A percentile compares a stretch with the other conserved stretches of the same genome.
Conservation (phyloP, 352 stramenopile species). For the Phytophthora foliorum region DNA sequence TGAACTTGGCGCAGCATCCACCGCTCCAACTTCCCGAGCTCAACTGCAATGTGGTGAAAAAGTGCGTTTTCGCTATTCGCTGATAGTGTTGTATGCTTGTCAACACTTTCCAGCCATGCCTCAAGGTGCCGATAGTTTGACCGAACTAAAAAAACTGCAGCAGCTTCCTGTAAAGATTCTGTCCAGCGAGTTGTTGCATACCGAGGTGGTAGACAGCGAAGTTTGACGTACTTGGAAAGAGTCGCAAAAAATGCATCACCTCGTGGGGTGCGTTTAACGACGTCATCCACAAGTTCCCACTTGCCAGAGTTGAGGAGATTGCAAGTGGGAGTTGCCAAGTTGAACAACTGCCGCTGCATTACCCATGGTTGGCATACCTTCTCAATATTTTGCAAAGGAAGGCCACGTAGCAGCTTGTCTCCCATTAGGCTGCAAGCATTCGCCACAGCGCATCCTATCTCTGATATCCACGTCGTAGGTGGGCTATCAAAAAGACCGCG, state of each 20-base stretch:
- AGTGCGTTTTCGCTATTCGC: slow-evolving; percentile 16
- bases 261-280: slow-evolving; percentile 27
- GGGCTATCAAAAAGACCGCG: slow-evolving; percentile 44
- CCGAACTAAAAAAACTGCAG: slow-evolving; percentile 32
- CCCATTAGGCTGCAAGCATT: slow-evolving; percentile 48
- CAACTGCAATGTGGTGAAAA: slow-evolving; percentile 43
- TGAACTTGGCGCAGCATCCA: slow-evolving; percentile 77
- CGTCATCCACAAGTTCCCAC: slow-evolving; percentile 34
- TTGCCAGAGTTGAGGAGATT: slow-evolving; percentile 22
- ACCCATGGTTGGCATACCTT: slow-evolving; percentile 44
- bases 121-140: slow-evolving; percentile 23
- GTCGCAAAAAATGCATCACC: slow-evolving; percentile 34
- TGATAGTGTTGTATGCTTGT: slow-evolving; percentile 1
- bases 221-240: slow-evolving; percentile 26
- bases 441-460: slow-evolving; percentile 43
- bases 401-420: slow-evolving; percentile 51
- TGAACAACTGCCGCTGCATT: slow-evolving; percentile 37
- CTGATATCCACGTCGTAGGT: slow-evolving; percentile 35
- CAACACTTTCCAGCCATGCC: slow-evolving; percentile 16
- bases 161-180: slow-evolving; percentile 35
- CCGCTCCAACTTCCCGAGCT: slow-evolving; percentile 59
- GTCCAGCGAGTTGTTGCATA: slow-evolving; percentile 29
- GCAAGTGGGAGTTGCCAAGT: slow-evolving; percentile 21
- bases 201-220: slow-evolving; percentile 31
- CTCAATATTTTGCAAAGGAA: slow-evolving; percentile 40